These are phyloP conservation scores for Raddia guianensis DNA, from an alignment of 176 grass and related monocot genomes.

Conservation along the genomic window DNA sequence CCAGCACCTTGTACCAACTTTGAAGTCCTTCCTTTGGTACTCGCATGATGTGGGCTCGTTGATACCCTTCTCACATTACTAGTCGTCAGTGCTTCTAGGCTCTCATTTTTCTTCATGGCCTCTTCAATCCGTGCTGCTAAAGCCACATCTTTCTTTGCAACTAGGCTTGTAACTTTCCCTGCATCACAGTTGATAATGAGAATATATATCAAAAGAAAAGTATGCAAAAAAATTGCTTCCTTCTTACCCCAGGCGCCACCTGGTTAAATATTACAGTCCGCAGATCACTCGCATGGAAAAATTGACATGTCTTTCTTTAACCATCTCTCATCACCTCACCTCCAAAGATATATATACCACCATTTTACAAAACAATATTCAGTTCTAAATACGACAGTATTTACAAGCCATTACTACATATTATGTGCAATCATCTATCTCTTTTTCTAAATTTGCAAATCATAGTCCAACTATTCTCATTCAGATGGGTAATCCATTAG, in stretches of 20 bases:
- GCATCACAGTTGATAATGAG: conserved; percentile 21
- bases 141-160: conserved; percentile 83
- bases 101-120: conserved; percentile 94
- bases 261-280: not conserved
- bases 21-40: conserved; percentile 47
- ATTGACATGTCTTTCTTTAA: conserved; percentile 2
- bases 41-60: conserved; percentile 33
- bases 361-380: not conserved
- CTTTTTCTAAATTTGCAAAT: not conserved
- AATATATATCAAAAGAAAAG: not conserved
- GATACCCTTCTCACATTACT: conserved; percentile 57
- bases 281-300: not conserved
- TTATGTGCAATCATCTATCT: too few relatives aligned
- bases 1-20: conserved; percentile 45
- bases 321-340: conserved; percentile 2
- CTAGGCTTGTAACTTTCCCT: conserved; percentile 97
- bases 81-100: conserved; percentile 77
- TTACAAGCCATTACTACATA: too few relatives aligned
- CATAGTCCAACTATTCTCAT: not conserved
- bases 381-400: too few relatives aligned
- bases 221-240: not conserved
- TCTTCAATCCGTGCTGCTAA: conserved; percentile 87
- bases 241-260: not conserved
- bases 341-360: not conserved
- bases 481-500: too few relatives aligned